phyloP scores from a whole-genome alignment of 805 yeast species.

The Metschnikowia kofuensis region DNA sequence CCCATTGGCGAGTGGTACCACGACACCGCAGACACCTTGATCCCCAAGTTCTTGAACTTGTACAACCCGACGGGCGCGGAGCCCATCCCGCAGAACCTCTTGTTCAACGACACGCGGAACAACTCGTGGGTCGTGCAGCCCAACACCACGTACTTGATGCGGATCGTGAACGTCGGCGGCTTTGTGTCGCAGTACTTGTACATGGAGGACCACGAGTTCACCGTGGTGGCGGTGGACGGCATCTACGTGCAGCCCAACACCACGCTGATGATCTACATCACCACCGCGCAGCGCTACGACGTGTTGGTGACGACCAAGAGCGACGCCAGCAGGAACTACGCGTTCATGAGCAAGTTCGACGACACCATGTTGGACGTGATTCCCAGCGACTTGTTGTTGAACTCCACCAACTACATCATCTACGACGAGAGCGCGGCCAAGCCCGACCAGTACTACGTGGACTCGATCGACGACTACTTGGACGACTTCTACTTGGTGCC shows the following conservation, averaged over 20 bases:
- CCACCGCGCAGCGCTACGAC: slow-evolving; percentile 91
- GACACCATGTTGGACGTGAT: slow-evolving; percentile 74
- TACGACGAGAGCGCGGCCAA: slow-evolving; percentile 45
- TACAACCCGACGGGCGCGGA: slow-evolving; percentile 98
- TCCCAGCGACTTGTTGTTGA: slow-evolving; percentile 63
- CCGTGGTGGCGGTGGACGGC: slow-evolving; percentile 92
- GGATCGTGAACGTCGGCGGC: slow-evolving; percentile 85
- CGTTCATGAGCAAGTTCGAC: slow-evolving; percentile 81
- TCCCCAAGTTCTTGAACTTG: slow-evolving; percentile 56
- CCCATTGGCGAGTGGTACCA: slow-evolving; percentile 90
- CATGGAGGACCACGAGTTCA: slow-evolving; percentile 83
- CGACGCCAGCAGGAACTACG: slow-evolving; percentile 60
- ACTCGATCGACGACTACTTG: slow-evolving; percentile 46
- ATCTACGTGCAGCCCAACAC: slow-evolving; percentile 72
- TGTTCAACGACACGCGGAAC: slow-evolving; percentile 80
- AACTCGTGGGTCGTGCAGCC: slow-evolving; percentile 80
- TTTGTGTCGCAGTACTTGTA: slow-evolving; percentile 87
- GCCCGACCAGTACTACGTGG: slow-evolving; percentile 39
- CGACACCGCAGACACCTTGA: slow-evolving; percentile 49
- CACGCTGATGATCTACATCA: slow-evolving; percentile 70
- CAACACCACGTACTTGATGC: slow-evolving; percentile 75
- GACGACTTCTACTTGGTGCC: slow-evolving; percentile 39
- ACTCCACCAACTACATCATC: slow-evolving; percentile 71
- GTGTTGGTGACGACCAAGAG: slow-evolving; percentile 73
- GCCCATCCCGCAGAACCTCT: slow-evolving; percentile 82